These are phyloP conservation scores for Pseudogymnoascus sp. DNA, from an alignment of 2,329 filamentous ascomycete species.

Conservation along the genomic window DNA sequence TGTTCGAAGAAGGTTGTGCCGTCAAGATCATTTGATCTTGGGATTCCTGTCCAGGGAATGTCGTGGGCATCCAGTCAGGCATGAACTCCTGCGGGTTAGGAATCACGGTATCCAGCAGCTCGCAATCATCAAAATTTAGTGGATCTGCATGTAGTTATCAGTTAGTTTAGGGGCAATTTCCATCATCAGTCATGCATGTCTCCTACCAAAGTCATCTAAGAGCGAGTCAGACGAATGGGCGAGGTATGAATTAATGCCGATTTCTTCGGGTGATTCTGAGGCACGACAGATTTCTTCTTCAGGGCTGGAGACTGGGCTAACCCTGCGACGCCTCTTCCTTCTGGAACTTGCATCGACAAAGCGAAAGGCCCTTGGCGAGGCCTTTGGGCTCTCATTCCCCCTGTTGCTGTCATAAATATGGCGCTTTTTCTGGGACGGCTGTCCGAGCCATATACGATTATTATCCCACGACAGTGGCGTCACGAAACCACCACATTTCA, in stretches of 20 bases:
- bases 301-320: background rate
- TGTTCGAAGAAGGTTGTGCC: slow-evolving; percentile 1
- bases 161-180: background rate
- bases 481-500: slow-evolving; percentile 16
- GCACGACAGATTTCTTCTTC: background rate
- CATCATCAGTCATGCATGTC: background rate
- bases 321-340: slow-evolving; percentile 4
- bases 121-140: background rate
- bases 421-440: background rate
- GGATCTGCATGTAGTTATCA: background rate
- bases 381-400: background rate
- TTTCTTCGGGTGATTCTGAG: background rate
- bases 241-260: background rate
- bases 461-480: slow-evolving; percentile 17
- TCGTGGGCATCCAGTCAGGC: background rate
- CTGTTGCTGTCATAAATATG: background rate
- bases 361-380: background rate
- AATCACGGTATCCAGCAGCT: background rate
- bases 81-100: background rate
- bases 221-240: background rate
- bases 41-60: background rate
- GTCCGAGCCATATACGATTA: slow-evolving; percentile 9
- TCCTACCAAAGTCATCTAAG: slow-evolving; percentile 1
- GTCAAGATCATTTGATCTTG: background rate
- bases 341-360: background rate